These are phyloP conservation scores for Exophiala mesophila DNA, from an alignment of 2,329 filamentous ascomycete genomes.

Conservation along the genomic window DNA sequence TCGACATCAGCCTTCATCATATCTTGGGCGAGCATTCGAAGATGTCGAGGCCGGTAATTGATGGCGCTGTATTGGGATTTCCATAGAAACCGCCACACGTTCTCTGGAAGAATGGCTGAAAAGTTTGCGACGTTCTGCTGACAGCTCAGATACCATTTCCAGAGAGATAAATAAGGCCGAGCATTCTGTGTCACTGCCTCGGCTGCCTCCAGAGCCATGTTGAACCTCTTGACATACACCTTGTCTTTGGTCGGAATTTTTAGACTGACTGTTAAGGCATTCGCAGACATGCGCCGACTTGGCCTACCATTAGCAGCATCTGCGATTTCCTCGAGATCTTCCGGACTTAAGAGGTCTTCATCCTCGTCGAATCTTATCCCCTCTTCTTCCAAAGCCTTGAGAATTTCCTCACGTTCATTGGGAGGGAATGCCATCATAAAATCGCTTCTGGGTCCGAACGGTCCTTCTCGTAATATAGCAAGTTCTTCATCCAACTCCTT, in stretches of 20 bases:
- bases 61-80: slow-evolving; percentile 44
- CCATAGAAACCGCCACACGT: slow-evolving; percentile 65
- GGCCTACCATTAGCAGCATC: slow-evolving; percentile 19
- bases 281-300: slow-evolving; percentile 6
- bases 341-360: slow-evolving; percentile 36
- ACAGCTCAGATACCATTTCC: slow-evolving; percentile 49
- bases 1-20: slow-evolving; percentile 56
- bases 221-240: slow-evolving; percentile 38
- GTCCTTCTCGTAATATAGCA: slow-evolving; percentile 37
- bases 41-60: slow-evolving; percentile 54
- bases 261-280: slow-evolving; percentile 30
- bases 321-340: slow-evolving; percentile 37
- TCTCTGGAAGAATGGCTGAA: slow-evolving; percentile 54
- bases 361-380: slow-evolving; percentile 29
- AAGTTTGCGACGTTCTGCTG: slow-evolving; percentile 42
- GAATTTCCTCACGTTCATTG: slow-evolving; percentile 37
- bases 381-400: slow-evolving; percentile 41
- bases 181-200: slow-evolving; percentile 30
- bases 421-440: slow-evolving; percentile 41
- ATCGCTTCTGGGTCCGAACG: slow-evolving; percentile 39
- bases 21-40: slow-evolving; percentile 60
- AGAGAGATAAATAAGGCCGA: slow-evolving; percentile 35
- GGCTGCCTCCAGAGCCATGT: slow-evolving; percentile 34
- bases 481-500: slow-evolving; percentile 38
- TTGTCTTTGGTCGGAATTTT: slow-evolving; percentile 33